Percentiles rank a stretch among this genome's conserved stretches.
phyloP scores from a whole-genome alignment of 257 asterid genomes.

The Rubia yunnanensis region DNA sequence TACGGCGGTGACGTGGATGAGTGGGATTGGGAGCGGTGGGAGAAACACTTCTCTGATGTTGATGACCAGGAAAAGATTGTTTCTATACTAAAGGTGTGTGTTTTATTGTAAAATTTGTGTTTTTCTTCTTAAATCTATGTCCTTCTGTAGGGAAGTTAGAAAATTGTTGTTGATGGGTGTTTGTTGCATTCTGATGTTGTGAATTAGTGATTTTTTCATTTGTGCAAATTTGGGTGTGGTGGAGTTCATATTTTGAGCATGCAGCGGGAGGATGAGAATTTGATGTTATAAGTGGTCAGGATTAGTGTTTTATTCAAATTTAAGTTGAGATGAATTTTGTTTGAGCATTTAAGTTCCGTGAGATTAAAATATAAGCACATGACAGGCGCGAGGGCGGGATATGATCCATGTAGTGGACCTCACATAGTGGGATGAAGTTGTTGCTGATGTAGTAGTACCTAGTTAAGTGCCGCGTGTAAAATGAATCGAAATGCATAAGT shows the following conservation, averaged over 20 bases:
- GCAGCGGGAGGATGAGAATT: background rate
- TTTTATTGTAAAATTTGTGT: background rate
- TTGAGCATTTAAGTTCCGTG: background rate
- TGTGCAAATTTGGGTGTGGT: background rate
- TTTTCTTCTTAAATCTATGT: background rate
- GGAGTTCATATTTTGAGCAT: background rate
- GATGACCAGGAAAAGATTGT: constrained; percentile 78
- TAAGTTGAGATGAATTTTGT: background rate
- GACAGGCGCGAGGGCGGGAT: background rate
- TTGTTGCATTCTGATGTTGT: background rate
- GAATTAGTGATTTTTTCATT: background rate
- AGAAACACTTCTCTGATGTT: constrained; percentile 57
- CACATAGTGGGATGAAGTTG: background rate
- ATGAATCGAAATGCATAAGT: background rate
- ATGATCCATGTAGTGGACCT: background rate
- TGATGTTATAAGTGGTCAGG: background rate
- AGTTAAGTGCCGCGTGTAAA: background rate
- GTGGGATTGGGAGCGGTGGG: constrained; percentile 98
- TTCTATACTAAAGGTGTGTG: constrained; percentile 56
- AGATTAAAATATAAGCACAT: too few relatives aligned
- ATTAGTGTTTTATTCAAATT: background rate
- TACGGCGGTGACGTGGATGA: constrained; percentile 34
- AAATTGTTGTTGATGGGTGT: background rate
- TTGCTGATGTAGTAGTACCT: background rate
- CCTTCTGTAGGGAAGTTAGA: background rate